Evolutionary conservation across 148 eudicot genomes (phyloP).

Genomic region (Mesembryanthemum crystallinum): DNA sequence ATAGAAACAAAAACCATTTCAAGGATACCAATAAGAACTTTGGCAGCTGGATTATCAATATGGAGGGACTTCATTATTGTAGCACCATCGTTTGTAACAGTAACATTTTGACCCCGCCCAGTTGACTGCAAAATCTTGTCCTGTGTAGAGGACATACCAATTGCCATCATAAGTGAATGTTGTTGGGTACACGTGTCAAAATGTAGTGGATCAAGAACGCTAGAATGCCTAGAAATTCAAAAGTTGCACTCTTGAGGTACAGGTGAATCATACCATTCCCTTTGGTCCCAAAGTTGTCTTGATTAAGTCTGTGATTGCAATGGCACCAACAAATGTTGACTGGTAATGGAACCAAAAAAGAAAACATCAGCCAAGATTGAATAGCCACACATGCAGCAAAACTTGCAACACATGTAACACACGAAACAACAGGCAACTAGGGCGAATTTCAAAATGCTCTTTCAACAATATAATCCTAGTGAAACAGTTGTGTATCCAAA

Average conservation of each 20-base stretch:
- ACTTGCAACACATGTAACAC: neutral
- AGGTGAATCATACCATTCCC: constrained; percentile 69
- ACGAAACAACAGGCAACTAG: neutral
- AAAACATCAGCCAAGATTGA: neutral
- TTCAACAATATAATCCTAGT: neutral
- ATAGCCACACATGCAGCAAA: neutral
- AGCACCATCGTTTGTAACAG: constrained; percentile 98
- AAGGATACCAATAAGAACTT: constrained; percentile 98
- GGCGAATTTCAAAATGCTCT: neutral
- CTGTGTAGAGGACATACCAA: constrained; percentile 33
- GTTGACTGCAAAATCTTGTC: constrained; percentile 97
- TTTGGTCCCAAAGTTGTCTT: constrained; percentile 97
- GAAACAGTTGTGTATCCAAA: neutral
- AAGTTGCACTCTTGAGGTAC: neutral
- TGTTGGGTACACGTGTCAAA: neutral
- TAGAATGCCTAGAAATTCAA: neutral
- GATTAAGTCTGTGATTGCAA: constrained; percentile 89
- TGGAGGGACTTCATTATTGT: constrained; percentile 95
- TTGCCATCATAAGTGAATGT: neutral
- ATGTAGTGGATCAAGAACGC: constrained; percentile 2
- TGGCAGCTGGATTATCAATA: constrained; percentile 95
- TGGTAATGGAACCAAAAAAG: constrained; percentile 17
- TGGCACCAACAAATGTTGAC: constrained; percentile 89
- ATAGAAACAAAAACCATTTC: neutral
- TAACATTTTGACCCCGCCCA: constrained; percentile 83